Evolutionary conservation across 1,284 basidiomycete species (phyloP).

Genomic region (Papiliotrema nemorosa): DNA sequence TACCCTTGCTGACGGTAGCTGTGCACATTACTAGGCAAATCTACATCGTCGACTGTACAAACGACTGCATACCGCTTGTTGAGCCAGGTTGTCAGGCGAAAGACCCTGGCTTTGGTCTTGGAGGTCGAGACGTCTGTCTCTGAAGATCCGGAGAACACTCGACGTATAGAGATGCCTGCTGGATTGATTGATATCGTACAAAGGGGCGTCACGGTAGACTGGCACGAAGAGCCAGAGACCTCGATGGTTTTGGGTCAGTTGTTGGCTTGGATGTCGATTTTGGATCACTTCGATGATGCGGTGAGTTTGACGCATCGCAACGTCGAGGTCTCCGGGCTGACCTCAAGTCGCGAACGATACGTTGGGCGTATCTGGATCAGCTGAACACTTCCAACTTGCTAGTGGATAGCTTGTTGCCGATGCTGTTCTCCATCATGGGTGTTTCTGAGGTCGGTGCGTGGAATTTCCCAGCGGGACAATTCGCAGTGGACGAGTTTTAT

Average conservation of each 20-base stretch:
- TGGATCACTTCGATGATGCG: slow-evolving; percentile 81
- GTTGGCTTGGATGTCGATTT: slow-evolving; percentile 84
- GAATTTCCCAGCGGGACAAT: slow-evolving; percentile 57
- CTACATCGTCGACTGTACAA: slow-evolving; percentile 33
- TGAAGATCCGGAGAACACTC: slow-evolving; percentile 48
- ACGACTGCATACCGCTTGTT: slow-evolving; percentile 40
- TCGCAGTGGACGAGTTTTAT: slow-evolving; percentile 81
- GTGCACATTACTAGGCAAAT: slow-evolving; percentile 31
- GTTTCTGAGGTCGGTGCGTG: slow-evolving; percentile 46
- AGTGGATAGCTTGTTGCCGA: slow-evolving; percentile 65
- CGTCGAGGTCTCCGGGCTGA: too few species aligned
- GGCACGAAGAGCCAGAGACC: slow-evolving; percentile 48
- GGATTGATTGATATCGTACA: slow-evolving; percentile 67
- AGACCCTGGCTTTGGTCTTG: slow-evolving; percentile 60
- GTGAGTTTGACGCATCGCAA: too few species aligned
- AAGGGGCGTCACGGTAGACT: slow-evolving; percentile 51
- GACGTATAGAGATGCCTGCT: slow-evolving; percentile 54
- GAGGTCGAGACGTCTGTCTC: slow-evolving; percentile 62
- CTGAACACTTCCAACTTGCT: slow-evolving; percentile 69
- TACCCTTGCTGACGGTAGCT: slow-evolving; percentile 12
- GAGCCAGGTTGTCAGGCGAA: slow-evolving; percentile 28
- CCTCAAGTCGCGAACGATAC: slow-evolving; percentile 38
- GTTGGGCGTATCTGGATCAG: slow-evolving; percentile 72
- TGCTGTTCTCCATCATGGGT: slow-evolving; percentile 65
- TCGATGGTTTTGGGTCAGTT: slow-evolving; percentile 51